Base-by-base conservation (phyloP, 257 asterid genomes). In the Nemophila menziesii region DNA sequence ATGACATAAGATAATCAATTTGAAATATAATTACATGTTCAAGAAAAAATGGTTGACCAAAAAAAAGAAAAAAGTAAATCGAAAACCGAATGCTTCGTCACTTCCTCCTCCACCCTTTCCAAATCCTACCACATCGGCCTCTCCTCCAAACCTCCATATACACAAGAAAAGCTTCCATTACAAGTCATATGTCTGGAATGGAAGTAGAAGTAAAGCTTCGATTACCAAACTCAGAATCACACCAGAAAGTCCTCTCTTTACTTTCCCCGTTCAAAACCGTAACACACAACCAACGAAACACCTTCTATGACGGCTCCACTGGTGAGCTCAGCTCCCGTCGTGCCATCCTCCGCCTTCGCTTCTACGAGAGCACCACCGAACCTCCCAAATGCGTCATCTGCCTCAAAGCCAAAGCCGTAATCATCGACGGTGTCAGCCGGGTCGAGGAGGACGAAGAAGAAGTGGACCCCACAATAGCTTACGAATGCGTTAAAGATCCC, bases 401-500 rank as follows among this genome's bases (percentile, higher is more conserved):
- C 57, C 70, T 84, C 64, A 89, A 84, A 68, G 93, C 80, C 16
- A 89, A 89, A 39, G 90, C 92, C 44, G 79, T 76, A 24, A 67
- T 89, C 20, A 27, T 73, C 4, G 66, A 78, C 41, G 98, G 98
- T 4, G 78, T 89, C 48, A 84, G 93, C 62, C 81, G 94, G 10
- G 96, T 74, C 7, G 95, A 75, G 64, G 98, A 84, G 53, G 93
- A 84, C 44, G 98, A 85, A 66, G 93, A 90, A 60, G 94, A 81
- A 65, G 14, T 85, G 44, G 94, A 81, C 41, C 69, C 72, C 12
- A 49, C 54, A 1, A 27, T 69, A 5, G 94, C 92, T 4, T 77
- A 50, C 40, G 73, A 66, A 33, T 84, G 93, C 27, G 60, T 72
- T 14, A 74, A 69, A 48, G 66, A 78, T 1, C 87, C 93, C 1